phyloP scores from a whole-genome alignment of 208 protist species.

The Naegleria lovaniensis region DNA sequence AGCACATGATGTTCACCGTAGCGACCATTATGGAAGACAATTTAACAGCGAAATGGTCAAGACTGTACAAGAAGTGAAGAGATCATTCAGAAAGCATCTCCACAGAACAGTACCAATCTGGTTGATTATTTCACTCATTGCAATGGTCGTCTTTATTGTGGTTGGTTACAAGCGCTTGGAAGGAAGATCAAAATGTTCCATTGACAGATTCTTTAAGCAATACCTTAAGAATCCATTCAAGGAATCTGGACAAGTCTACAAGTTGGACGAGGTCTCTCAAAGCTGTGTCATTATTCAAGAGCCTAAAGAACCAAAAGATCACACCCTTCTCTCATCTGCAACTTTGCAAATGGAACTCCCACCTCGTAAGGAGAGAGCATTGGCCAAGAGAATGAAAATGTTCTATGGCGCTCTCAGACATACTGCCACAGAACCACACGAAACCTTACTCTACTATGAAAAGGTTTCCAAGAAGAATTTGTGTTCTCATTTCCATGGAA shows the following conservation, averaged over 20 bases:
- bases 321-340: neutral
- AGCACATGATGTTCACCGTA: neutral
- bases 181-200: neutral
- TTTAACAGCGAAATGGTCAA: neutral
- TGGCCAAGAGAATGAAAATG: neutral
- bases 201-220: neutral
- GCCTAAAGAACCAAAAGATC: neutral
- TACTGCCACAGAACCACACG: neutral
- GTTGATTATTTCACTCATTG: neutral
- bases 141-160: neutral
- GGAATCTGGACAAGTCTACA: neutral
- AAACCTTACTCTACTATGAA: neutral
- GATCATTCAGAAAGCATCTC: neutral
- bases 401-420: neutral
- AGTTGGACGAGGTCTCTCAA: neutral
- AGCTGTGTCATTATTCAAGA: neutral
- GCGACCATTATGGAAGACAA: neutral
- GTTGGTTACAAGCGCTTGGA: neutral
- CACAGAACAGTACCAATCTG: neutral
- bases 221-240: neutral
- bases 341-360: neutral
- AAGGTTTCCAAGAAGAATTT: neutral
- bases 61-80: neutral
- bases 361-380: neutral
- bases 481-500: neutral